Conservation (phyloP, 2,329 filamentous ascomycete genomes). For the Aspergillus bombycis region DNA sequence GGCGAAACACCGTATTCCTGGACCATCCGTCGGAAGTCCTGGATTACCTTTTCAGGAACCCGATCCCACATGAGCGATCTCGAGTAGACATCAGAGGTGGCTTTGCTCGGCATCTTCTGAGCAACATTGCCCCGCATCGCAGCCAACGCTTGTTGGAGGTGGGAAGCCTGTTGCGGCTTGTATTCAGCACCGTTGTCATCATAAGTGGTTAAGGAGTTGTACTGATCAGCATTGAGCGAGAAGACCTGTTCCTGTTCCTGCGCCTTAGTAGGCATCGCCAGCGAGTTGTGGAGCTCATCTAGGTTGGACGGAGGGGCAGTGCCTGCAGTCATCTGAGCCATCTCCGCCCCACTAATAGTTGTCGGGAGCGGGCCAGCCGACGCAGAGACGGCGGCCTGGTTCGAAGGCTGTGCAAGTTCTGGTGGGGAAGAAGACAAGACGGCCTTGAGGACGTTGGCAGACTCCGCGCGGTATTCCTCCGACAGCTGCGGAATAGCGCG, state of each 20-base stretch:
- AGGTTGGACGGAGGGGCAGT: constrained; percentile 48
- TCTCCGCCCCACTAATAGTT: constrained; percentile 42
- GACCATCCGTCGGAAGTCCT: constrained; percentile 90
- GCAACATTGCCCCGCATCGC: constrained; percentile 71
- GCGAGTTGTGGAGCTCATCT: constrained; percentile 67
- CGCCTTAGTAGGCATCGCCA: constrained; percentile 76
- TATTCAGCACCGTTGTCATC: constrained; percentile 51
- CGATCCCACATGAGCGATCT: constrained; percentile 92
- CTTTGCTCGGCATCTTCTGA: constrained; percentile 57
- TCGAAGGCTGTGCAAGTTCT: constrained; percentile 56
- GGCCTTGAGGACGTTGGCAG: constrained; percentile 51
- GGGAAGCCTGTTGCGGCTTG: constrained; percentile 45
- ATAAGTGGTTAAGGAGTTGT: constrained; percentile 79
- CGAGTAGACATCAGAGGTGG: constrained; percentile 86
- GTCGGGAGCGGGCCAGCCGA: constrained; percentile 31
- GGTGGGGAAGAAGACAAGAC: constrained; percentile 50
- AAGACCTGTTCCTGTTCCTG: constrained; percentile 89
- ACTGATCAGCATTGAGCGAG: constrained; percentile 81
- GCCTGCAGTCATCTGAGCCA: constrained; percentile 42
- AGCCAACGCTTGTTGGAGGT: constrained; percentile 67
- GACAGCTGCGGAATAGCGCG: constrained; percentile 59
- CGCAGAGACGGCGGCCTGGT: constrained; percentile 29
- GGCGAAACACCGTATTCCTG: constrained; percentile 63
- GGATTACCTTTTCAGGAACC: constrained; percentile 87
- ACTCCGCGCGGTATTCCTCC: constrained; percentile 52